Evolutionary conservation across 2,329 filamentous ascomycete species (phyloP).

Genomic region (Fusarium coffeatum): DNA sequence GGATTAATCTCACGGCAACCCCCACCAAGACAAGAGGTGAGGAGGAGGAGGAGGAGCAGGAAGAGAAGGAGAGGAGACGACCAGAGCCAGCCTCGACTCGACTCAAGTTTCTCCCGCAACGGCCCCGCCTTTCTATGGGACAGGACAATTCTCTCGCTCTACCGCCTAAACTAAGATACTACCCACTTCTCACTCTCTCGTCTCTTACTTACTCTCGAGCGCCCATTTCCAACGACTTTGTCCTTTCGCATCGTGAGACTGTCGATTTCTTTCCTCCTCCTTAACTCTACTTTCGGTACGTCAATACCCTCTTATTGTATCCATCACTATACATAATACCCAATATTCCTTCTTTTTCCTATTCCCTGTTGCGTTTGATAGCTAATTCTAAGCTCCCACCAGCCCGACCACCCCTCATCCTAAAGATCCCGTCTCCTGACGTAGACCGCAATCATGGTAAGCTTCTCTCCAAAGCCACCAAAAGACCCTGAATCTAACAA

Average conservation of each 20-base stretch:
- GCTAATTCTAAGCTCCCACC: slow-evolving; percentile 46
- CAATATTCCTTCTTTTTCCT: neutral
- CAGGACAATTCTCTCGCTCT: slow-evolving; percentile 28
- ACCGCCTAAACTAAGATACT: slow-evolving; percentile 42
- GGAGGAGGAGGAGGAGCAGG: slow-evolving; percentile 21
- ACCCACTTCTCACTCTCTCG: slow-evolving; percentile 32
- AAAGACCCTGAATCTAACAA: slow-evolving; percentile 32
- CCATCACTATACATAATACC: neutral
- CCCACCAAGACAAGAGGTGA: slow-evolving; percentile 47
- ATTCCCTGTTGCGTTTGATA: slow-evolving; percentile 21
- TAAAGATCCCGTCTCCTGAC: slow-evolving; percentile 46
- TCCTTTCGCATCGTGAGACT: slow-evolving; percentile 43
- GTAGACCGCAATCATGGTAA: slow-evolving; percentile 57
- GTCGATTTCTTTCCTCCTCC: slow-evolving; percentile 23
- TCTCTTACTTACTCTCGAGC: slow-evolving; percentile 28
- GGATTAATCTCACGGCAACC: slow-evolving; percentile 47
- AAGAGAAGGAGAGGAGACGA: slow-evolving; percentile 36
- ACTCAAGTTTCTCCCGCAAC: slow-evolving; percentile 49
- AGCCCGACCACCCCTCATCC: slow-evolving; percentile 45
- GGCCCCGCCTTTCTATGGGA: slow-evolving; percentile 46
- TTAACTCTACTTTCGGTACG: slow-evolving; percentile 36
- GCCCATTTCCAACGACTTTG: slow-evolving; percentile 38
- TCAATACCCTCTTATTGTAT: neutral
- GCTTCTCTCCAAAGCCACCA: slow-evolving; percentile 40
- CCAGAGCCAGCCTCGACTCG: slow-evolving; percentile 6